Conservation (phyloP, 1,139 yeast species). For the Debaryomyces psychrophilus region DNA sequence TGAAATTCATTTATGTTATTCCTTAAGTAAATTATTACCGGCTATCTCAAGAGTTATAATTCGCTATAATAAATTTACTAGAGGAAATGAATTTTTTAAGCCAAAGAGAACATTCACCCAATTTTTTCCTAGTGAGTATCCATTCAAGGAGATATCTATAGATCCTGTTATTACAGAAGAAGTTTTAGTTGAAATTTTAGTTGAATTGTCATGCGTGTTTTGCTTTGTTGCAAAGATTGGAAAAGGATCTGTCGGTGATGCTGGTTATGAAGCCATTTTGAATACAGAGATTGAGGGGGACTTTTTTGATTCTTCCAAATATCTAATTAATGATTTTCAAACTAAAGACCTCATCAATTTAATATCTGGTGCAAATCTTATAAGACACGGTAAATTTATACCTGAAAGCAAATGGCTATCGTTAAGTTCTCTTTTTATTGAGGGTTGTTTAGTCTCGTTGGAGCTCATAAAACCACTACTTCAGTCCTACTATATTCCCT, state of each 20-base stretch:
- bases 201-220: conserved; percentile 68
- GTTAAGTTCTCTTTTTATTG: conserved; percentile 61
- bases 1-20: conserved; percentile 42
- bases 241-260: conserved; percentile 47
- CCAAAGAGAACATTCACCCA: conserved; percentile 66
- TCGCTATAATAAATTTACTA: conserved; percentile 56
- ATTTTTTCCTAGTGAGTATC: conserved; percentile 69
- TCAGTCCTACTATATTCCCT: conserved; percentile 57
- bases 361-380: conserved; percentile 58
- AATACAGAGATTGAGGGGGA: conserved; percentile 31
- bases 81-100: conserved; percentile 54
- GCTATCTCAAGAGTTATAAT: conserved; percentile 54
- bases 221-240: conserved; percentile 60
- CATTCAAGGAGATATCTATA: conserved; percentile 66
- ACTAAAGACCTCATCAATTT: conserved; percentile 50
- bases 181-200: conserved; percentile 68
- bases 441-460: conserved; percentile 59
- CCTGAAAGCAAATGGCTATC: conserved; percentile 75
- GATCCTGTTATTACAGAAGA: conserved; percentile 79
- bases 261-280: conserved; percentile 41
- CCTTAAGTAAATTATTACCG: conserved; percentile 55
- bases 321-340: conserved; percentile 38
- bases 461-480: conserved; percentile 62
- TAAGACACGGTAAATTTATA: conserved; percentile 61
- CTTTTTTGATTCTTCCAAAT: conserved; percentile 36